Evolutionary conservation across 2,329 filamentous ascomycete genomes (phyloP).

Genomic region (Xylaria sp.): DNA sequence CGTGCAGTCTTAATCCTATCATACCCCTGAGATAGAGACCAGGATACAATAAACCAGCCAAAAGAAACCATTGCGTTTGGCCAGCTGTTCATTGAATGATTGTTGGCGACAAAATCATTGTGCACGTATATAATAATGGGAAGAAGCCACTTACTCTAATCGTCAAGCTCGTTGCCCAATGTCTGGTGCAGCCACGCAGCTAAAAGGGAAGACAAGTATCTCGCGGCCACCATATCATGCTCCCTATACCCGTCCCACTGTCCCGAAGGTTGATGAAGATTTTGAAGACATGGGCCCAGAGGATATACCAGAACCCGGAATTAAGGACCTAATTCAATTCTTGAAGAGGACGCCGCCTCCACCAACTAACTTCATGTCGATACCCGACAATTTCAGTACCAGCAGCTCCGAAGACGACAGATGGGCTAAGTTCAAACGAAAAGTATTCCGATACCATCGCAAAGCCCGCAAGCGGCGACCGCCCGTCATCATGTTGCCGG

Average conservation of each 20-base stretch:
- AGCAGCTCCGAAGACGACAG: slow-evolving; percentile 47
- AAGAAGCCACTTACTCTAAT: slow-evolving; percentile 19
- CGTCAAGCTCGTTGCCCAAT: slow-evolving; percentile 36
- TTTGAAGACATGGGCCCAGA: slow-evolving; percentile 53
- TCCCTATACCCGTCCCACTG: slow-evolving; percentile 34
- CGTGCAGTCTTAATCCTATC: slow-evolving; percentile 34
- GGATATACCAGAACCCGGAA: background rate
- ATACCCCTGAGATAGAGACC: slow-evolving; percentile 35
- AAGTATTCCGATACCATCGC: slow-evolving; percentile 54
- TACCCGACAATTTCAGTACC: slow-evolving; percentile 49
- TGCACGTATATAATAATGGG: slow-evolving; percentile 33
- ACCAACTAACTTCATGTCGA: slow-evolving; percentile 62
- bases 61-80: slow-evolving; percentile 27
- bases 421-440: slow-evolving; percentile 58
- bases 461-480: slow-evolving; percentile 47
- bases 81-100: slow-evolving; percentile 35
- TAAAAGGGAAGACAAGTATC: slow-evolving; percentile 10
- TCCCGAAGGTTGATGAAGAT: slow-evolving; percentile 35
- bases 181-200: slow-evolving; percentile 30
- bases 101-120: slow-evolving; percentile 37
- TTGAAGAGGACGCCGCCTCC: slow-evolving; percentile 62
- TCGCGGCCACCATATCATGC: slow-evolving; percentile 17
- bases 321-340: slow-evolving; percentile 50
- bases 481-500: slow-evolving; percentile 58
- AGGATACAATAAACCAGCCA: slow-evolving; percentile 11